Conservation (phyloP, 345 rosid species). For the Clausena lansium region DNA sequence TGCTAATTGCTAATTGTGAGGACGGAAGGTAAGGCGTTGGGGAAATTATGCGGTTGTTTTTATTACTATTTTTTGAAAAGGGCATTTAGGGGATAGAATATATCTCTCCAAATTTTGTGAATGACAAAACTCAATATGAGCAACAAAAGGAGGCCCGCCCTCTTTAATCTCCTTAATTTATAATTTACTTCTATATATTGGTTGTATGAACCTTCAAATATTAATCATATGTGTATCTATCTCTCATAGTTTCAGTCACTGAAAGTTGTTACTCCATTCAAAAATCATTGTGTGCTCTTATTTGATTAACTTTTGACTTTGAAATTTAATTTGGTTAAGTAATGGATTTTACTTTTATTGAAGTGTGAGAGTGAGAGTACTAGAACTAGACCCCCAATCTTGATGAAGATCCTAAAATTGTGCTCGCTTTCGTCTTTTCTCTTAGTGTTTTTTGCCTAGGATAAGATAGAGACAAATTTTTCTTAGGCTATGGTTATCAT, state of each 20-base stretch:
- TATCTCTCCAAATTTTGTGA: slow-evolving; percentile 34
- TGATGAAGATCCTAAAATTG: neutral
- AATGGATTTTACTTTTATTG: neutral
- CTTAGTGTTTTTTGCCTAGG: neutral
- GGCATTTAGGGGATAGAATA: slow-evolving; percentile 19
- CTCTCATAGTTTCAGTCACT: neutral
- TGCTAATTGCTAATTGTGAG: neutral
- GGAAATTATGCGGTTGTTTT: neutral
- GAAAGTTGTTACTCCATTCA: neutral
- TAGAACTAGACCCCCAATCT: neutral
- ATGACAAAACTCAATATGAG: neutral
- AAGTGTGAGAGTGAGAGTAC: neutral
- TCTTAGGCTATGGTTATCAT: neutral
- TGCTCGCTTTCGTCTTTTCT: neutral
- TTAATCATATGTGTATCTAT: neutral
- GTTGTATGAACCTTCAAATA: neutral
- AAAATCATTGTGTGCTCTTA: neutral
- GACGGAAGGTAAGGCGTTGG: neutral
- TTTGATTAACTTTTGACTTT: neutral
- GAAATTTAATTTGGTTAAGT: neutral
- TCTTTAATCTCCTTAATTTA: neutral
- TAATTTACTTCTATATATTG: neutral
- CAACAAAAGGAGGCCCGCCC: neutral
- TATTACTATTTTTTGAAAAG: neutral
- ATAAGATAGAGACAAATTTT: slow-evolving; percentile 21